Conservation (phyloP, 495 filamentous ascomycete genomes). For the Baudoinia panamericana region DNA sequence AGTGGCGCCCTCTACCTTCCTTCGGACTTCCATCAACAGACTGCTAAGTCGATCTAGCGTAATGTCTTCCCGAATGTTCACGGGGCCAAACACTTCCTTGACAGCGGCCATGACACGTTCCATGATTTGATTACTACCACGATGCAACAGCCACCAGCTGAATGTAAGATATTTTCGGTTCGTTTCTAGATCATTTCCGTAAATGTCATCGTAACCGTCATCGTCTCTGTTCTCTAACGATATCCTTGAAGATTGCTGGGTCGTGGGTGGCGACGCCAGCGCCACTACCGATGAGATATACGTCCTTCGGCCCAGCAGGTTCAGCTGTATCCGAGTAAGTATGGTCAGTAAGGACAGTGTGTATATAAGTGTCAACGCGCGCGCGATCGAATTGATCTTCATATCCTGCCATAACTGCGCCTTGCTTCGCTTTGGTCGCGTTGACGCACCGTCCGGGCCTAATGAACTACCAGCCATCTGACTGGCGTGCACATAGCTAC, state of each 20-base stretch:
- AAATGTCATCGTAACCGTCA: conserved; percentile 59
- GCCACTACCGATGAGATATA: conserved; percentile 92
- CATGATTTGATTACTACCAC: conserved; percentile 73
- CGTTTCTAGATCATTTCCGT: conserved; percentile 85
- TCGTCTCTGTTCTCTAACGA: conserved; percentile 82
- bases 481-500: conserved; percentile 66
- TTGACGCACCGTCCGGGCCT: conserved; percentile 29
- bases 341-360: conserved; percentile 78
- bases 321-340: conserved; percentile 90
- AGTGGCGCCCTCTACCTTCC: conserved; percentile 65
- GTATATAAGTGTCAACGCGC: conserved; percentile 83
- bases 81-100: conserved; percentile 66
- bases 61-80: conserved; percentile 81
- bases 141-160: conserved; percentile 94
- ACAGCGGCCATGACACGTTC: conserved; percentile 66
- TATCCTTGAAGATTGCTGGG: conserved; percentile 48
- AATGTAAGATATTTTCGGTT: conserved; percentile 90
- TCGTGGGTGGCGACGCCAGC: conserved; percentile 49
- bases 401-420: conserved; percentile 93
- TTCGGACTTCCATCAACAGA: conserved; percentile 64
- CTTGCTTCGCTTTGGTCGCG: conserved; percentile 60
- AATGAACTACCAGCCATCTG: conserved; percentile 48
- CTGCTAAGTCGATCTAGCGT: conserved; percentile 63
- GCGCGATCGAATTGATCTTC: conserved; percentile 85
- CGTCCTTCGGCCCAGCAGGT: conserved; percentile 84